Conservation (phyloP, 495 filamentous ascomycete genomes). For the Melanomma pulvis-pyrius region DNA sequence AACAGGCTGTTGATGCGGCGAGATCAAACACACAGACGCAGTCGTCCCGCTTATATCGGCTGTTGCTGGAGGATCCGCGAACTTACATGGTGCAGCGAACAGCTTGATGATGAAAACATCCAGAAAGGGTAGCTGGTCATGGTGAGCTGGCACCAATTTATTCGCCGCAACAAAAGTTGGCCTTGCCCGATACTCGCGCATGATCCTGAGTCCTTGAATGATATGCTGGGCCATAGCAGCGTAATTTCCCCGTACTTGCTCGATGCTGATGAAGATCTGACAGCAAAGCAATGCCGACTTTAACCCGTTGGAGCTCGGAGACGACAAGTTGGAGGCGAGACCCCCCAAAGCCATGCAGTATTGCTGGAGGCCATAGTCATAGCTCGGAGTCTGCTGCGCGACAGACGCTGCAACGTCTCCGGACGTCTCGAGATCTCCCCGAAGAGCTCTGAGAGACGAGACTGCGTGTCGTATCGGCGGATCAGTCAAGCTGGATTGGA, state of each 20-base stretch:
- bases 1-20: constrained; percentile 7
- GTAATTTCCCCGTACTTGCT: constrained; percentile 25
- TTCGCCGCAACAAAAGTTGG: constrained; percentile 10
- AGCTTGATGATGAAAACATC: constrained; percentile 30
- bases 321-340: constrained; percentile 19
- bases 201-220: constrained; percentile 24
- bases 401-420: constrained; percentile 2
- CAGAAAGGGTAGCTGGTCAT: constrained; percentile 19
- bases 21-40: background rate
- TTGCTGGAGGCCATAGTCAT: constrained; percentile 24
- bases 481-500: constrained; percentile 43
- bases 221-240: constrained; percentile 23
- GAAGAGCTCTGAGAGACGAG: constrained; percentile 46
- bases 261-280: constrained; percentile 28
- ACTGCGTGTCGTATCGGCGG: constrained; percentile 45
- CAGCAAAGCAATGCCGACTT: constrained; percentile 25
- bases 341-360: constrained; percentile 23
- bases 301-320: constrained; percentile 1
- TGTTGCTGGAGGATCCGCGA: constrained; percentile 21
- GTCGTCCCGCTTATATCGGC: constrained; percentile 7
- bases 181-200: constrained; percentile 21
- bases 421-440: constrained; percentile 16
- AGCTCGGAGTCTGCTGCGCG: constrained; percentile 9
- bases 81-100: constrained; percentile 25
- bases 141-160: constrained; percentile 12